Conservation (phyloP, 306 rosid species). For the Elaeagnus macrophylla region DNA sequence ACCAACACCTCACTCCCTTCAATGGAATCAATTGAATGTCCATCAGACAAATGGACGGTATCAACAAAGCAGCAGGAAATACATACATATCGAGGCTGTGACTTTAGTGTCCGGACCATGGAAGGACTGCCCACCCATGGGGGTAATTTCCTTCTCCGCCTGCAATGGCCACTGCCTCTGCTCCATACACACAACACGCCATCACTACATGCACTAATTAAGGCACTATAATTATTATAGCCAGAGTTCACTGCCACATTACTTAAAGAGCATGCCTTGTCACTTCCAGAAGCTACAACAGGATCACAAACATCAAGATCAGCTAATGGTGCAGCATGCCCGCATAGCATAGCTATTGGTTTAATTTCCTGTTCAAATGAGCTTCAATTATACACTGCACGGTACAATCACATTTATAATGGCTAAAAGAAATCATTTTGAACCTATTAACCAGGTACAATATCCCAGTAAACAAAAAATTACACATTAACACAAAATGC, state of each 20-base stretch:
- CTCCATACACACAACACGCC: slow-evolving; percentile 95
- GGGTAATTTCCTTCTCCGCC: slow-evolving; percentile 77
- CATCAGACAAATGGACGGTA: slow-evolving; percentile 22
- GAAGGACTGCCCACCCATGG: slow-evolving; percentile 92
- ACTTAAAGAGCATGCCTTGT: slow-evolving; percentile 16
- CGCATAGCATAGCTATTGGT: slow-evolving; percentile 79
- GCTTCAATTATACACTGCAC: slow-evolving; percentile 5
- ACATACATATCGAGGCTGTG: slow-evolving; percentile 67
- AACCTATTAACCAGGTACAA: too few relatives aligned
- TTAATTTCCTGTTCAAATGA: slow-evolving; percentile 51
- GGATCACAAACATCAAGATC: slow-evolving; percentile 71
- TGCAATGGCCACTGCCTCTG: slow-evolving; percentile 78
- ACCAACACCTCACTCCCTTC: slow-evolving; percentile 38
- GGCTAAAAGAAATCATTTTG: neutral
- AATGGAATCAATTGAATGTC: slow-evolving; percentile 28
- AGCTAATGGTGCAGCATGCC: slow-evolving; percentile 73
- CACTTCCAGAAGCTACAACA: slow-evolving; percentile 27
- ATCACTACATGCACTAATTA: slow-evolving; percentile 77
- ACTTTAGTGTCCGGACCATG: slow-evolving; percentile 52
- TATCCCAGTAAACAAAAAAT: too few relatives aligned
- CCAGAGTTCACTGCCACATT: slow-evolving; percentile 18
- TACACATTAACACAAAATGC: too few relatives aligned
- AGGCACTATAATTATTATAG: slow-evolving; percentile 39
- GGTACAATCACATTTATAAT: neutral
- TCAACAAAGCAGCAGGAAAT: slow-evolving; percentile 73